Evolutionary conservation across 306 rosid species (phyloP), one percentile per base, ranked within the genome.

Genomic region (Lablab purpureus): DNA sequence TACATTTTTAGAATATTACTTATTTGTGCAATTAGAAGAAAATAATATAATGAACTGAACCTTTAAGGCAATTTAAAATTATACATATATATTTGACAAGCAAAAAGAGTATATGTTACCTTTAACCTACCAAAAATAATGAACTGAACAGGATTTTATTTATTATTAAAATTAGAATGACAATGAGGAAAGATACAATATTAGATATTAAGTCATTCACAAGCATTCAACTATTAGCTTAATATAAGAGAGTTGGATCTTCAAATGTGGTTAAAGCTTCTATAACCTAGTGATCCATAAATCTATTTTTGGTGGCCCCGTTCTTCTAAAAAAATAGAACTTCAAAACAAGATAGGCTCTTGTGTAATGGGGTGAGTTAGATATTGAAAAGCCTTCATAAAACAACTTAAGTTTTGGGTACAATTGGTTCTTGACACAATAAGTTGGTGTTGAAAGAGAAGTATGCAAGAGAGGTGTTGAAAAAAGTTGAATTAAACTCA

Each of bases 81-180:
- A 60, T 13, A 60, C 0, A 37, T 3, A 51, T 27, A 76, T 51
- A 49, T 37, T 62, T 73, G 32, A 54, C 15, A 66, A 28, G 40
- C 79, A 43, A 67, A 49, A 22, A 65, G 67, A 73, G 22, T 14
- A 45, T 4, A 41, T 28, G 69, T 54, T 65, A n/a, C 45, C 41
- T 65, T 64, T 66, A 62, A 66, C 54, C 23, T 55, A 66, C 50
- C 46, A 67, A 67, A 54, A 67, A 55, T 40, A 66, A 43, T 36
- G 51, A 51, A 27, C 6, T 59, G 21, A 72, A 27, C n/a, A 58
- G 21, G 63, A 27, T 8, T 65, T 50, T 54, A 46, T 28, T 9
- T 49, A 21, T 17, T 30, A 43, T 30, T 28, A 69, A 51, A 47
- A 73, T 11, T 40, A 63, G 28, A 80, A 80, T 9, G 10, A 1